Base-by-base conservation (phyloP, 345 rosid species). In the Populus alba region DNA sequence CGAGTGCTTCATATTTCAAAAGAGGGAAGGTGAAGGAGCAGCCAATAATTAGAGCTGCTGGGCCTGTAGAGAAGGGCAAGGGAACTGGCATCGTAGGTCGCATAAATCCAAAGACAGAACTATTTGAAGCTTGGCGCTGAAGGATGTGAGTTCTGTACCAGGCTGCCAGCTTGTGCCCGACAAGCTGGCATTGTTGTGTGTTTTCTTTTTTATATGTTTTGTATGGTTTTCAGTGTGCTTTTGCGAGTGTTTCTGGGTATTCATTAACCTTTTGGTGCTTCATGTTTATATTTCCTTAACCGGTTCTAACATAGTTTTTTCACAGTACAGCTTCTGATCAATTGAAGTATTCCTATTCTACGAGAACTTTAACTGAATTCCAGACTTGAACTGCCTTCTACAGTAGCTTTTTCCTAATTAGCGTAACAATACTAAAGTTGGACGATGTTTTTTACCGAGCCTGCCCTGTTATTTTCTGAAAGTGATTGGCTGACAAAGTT, bases 121-220 rank as follows among this genome's bases (percentile, higher is more conserved):
- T 87, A n/a, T 78, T 82, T n/a, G 95, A 92, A 84, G 97, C 96
- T 71, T 92, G 97, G 96, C 88, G 93, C 55, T 90, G 87, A 91
- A 85, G 49, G 77, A 75, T 45, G 33, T 35, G 59, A 23, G 49
- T 45, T 25, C 53, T 22, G 11, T 77, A 73, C 39, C 62, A 18
- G 62, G 59, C 39, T 31, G 63, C 9, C 31, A 3, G 29, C 35
- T 25, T 15, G 6, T 6, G 11, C 18, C 11, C 0, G 65, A 51
- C 80, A 80, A 78, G 77, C 81, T 81, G 75, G 87, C 82, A 53
- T 35, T 59, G 65, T 39, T 51, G 39, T 53, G 81, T 78, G 80
- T 27, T 65, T 79, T 82, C 27, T n/a, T 20, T 63, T 77, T 65
- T 17, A 25, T 59, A 68, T 79, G n/a, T 61, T 67, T 45, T 78